Evolutionary conservation across 2,329 filamentous ascomycete species (phyloP), one percentile per base, ranked within the genome.

Genomic region (Didymella sp.): DNA sequence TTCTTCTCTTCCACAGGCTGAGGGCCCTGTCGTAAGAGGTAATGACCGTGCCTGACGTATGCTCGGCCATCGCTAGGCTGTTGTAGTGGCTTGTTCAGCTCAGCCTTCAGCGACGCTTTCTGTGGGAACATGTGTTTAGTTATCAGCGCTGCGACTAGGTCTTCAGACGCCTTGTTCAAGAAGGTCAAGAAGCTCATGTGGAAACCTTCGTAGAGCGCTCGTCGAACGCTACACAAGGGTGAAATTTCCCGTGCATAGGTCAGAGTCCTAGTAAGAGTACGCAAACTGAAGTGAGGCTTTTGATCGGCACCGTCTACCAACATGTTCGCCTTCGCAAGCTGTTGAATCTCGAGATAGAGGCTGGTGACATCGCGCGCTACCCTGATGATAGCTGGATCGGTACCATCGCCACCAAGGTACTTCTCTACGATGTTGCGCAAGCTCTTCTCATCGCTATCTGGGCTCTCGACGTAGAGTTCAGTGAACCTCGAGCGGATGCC

Each of bases 171-270:
- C 67, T 87, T 85, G 69, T 94, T 89, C 12, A 99, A 82, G 6
- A 97, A 85, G 0, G 96, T 99, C 54, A 97, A 80, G 71, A 99
- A 99, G 46, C 93, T 95, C 96, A 99, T 99, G 15, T 91, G 92
- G 72, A 98, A 98, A 0, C 95, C 96, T 80, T 99, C 95, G 61
- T 90, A 96, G 1, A 98, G 80, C 11, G 94, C 91, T 69, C 96
- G 82, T 22, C 95, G 87, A 38, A 98, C 80, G 12, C 91, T 92
- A 76, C 96, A 97, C 4, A 89, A 84, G 0, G 92, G 87, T 0
- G 91, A 86, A 61, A 97, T 93, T 50, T 93, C 89, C 62, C 88
- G 87, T 17, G 94, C 92, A 73, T 97, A 99, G 33, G 88, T 90
- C 49, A 99, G 78, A 1, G 95, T 92, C 52, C 96, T 87, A 19